Base-by-base conservation (phyloP, 352 stramenopile species). In the Thalassiosira exigua region DNA sequence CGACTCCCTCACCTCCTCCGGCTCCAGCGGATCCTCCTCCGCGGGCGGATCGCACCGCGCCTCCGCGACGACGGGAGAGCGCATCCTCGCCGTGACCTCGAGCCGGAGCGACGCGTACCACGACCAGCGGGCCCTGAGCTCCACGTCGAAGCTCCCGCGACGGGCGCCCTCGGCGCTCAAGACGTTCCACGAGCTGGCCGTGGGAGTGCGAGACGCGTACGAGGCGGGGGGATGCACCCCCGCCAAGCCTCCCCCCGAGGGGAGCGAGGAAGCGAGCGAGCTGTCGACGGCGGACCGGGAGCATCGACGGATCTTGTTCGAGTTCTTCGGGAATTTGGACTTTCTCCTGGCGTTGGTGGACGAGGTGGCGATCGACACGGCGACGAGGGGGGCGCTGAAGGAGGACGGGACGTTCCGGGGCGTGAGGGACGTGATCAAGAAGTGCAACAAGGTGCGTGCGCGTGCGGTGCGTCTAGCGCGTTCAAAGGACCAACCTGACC, bases 401-500 rank as follows among this genome's bases (percentile, higher is more conserved):
- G 88, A 91, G 61, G 88, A 93, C 42, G 84, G 78, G n/a, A 89
- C 83, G 29, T 93, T 93, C 51, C 87, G 90, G 50, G 83, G 80
- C 42, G 48, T 93, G 21, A 70, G 88, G 22, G 88, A 93, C 81
- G 88, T 93, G 3, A 93, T 93, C 59, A 93, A 93, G 69, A 92
- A 92, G 42, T 91, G 88, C 57, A 93, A 93, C 62, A 88, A 89
- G 78, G n/a, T n/a, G n/a, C n/a, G n/a, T n/a, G n/a, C n/a, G n/a
- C n/a, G n/a, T n/a, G n/a, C n/a, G n/a, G n/a, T n/a, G n/a, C n/a
- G n/a, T n/a, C n/a, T n/a, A n/a, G n/a, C n/a, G n/a, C n/a, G n/a
- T n/a, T n/a, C n/a, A n/a, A n/a, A n/a, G n/a, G n/a, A n/a, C n/a
- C n/a, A n/a, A n/a, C n/a, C n/a, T n/a, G n/a, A n/a, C n/a, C n/a